phyloP scores from a whole-genome alignment of 192 early-diverging fungal species.

The Backusella morwellensis region DNA sequence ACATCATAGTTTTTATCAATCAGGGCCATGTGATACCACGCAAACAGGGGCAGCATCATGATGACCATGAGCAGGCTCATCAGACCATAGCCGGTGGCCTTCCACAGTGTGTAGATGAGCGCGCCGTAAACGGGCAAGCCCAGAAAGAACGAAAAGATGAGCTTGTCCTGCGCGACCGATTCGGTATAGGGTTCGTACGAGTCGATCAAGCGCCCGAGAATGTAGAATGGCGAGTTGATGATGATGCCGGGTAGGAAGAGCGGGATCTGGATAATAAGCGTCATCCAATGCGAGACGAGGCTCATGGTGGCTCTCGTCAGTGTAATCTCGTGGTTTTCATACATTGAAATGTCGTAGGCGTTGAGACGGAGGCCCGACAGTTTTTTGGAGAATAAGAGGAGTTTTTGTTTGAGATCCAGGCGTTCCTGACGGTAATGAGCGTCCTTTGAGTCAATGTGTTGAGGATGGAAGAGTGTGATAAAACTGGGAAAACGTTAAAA shows the following conservation, averaged over 20 bases:
- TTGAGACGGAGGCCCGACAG: conserved; percentile 28
- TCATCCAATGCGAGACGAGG: conserved; percentile 20
- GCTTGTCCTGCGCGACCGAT: conserved; percentile 43
- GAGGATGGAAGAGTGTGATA: conserved; percentile 22
- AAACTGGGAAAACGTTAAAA: conserved; percentile 12
- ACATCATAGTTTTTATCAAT: conserved; percentile 38
- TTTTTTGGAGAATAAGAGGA: conserved; percentile 28
- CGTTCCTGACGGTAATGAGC: conserved; percentile 1
- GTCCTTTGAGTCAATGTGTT: neutral
- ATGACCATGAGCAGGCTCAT: conserved; percentile 9
- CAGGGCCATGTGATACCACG: conserved; percentile 43
- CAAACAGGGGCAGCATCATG: conserved; percentile 39
- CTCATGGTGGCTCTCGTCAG: conserved; percentile 23
- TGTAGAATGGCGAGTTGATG: conserved; percentile 43
- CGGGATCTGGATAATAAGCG: conserved; percentile 36
- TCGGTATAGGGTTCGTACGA: conserved; percentile 41
- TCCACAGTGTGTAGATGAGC: conserved; percentile 36
- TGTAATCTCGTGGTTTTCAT: conserved; percentile 38
- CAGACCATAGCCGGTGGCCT: conserved; percentile 23
- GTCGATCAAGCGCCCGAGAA: conserved; percentile 35
- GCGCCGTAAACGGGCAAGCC: conserved; percentile 27
- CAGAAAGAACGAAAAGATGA: conserved; percentile 25
- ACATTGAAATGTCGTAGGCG: conserved; percentile 35
- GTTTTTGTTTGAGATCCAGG: conserved; percentile 23
- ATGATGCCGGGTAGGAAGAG: conserved; percentile 45